Evolutionary conservation across 176 grass and related monocot genomes (phyloP), one percentile per base, ranked within the genome.

Genomic region (Oryza meyeriana): DNA sequence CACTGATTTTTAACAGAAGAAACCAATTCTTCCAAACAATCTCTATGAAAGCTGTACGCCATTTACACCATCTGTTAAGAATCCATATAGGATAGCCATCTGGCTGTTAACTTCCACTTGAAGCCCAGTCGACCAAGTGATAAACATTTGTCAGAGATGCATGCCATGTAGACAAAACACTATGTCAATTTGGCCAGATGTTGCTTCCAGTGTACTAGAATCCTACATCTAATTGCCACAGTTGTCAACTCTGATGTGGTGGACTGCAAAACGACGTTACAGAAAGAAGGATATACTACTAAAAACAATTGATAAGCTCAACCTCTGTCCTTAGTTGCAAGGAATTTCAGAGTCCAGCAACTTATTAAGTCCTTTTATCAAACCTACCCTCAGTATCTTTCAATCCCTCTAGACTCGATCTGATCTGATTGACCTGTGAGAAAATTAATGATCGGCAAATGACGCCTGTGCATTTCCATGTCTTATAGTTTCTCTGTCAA

Each of bases 21-120:
- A 75, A 95, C 64, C 50, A 98, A 64, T 64, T 95, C 91, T 86
- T 98, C 96, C 84, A 98, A 41, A 8, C 5, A 65, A 65, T 32
- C 62, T 64, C 28, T 31, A 18, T 32, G 62, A 12, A 31, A 64
- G 28, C 12, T 64, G 62, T 64, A 64, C 27, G 32, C 62, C 62
- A 64, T 13, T 64, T 28, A 7, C 58, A 9, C 8, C 5, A 24
- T 24, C 25, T 59, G 26, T 63, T 12, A 63, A 64, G 62, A 30
- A 26, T 64, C 12, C 12, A 30, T 29, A 14, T 28, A 64, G 61
- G 7, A 64, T 31, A 31, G 6, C 57, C 26, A 30, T 6, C 26
- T 64, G 57, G 44, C 12, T 47, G 17, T 47, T 47, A 61, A 27
- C 22, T 61, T 61, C 61, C 25, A 12, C 12, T 65, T 32, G 6